Evolutionary conservation across 2,329 filamentous ascomycete genomes (phyloP).

Genomic region (Claviceps maximensis): DNA sequence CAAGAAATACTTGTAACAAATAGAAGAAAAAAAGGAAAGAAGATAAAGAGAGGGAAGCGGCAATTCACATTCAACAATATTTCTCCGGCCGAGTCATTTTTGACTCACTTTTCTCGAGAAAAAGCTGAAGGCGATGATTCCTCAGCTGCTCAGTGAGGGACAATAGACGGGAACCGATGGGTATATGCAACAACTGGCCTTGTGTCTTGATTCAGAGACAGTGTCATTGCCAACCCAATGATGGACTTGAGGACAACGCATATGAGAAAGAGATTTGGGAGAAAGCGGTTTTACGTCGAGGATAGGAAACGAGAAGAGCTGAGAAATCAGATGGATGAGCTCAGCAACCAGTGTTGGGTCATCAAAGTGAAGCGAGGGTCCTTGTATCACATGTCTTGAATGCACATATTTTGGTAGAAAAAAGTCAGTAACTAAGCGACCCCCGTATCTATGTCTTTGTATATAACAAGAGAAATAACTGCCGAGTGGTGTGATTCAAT

Average conservation of each 20-base stretch:
- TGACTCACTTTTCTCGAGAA: neutral
- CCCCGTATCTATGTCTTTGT: too few species aligned
- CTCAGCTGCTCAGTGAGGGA: neutral
- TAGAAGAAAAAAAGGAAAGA: too few species aligned
- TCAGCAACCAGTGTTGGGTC: neutral
- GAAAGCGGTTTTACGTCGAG: too few species aligned
- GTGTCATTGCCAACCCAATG: neutral
- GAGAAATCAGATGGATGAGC: neutral
- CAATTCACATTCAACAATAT: neutral
- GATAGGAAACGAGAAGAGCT: neutral
- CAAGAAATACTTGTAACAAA: conserved; percentile 74
- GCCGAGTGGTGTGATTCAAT: too few species aligned
- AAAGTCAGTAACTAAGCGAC: too few species aligned
- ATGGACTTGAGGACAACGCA: neutral
- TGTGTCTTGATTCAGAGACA: neutral
- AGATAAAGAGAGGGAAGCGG: neutral
- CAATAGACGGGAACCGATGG: neutral
- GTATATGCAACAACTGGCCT: neutral
- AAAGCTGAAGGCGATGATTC: neutral
- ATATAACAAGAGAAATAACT: too few species aligned
- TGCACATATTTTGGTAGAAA: too few species aligned
- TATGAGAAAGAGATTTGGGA: neutral
- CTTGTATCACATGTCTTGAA: neutral
- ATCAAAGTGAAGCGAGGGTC: neutral
- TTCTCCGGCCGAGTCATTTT: neutral